Evolutionary conservation across 1,284 basidiomycete species (phyloP).

Genomic region (Pseudozyma thailandica): DNA sequence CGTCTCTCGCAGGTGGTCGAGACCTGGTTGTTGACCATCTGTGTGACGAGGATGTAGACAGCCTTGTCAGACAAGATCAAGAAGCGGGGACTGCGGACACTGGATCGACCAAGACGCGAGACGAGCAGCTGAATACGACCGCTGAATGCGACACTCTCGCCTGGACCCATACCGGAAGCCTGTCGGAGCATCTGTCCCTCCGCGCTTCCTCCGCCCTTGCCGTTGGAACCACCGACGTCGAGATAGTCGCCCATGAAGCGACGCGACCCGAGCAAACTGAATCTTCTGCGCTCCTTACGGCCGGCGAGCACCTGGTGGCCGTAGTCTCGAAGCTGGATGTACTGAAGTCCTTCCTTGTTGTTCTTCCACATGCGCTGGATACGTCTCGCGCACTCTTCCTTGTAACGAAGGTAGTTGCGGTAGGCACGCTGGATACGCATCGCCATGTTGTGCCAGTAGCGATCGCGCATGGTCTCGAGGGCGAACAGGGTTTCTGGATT

Average conservation of each 20-base stretch:
- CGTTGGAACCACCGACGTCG: conserved; percentile 77
- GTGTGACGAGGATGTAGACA: conserved; percentile 81
- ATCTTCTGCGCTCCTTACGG: conserved; percentile 91
- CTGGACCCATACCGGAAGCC: conserved; percentile 75
- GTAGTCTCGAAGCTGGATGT: conserved; percentile 88
- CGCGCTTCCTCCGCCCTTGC: conserved; percentile 73
- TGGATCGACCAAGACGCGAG: conserved; percentile 86
- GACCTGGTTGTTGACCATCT: conserved; percentile 72
- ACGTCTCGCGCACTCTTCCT: conserved; percentile 90
- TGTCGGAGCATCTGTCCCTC: conserved; percentile 82
- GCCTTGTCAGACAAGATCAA: conserved; percentile 89
- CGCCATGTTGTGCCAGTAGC: conserved; percentile 99
- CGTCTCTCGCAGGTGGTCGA: conserved; percentile 82
- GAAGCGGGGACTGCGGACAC: conserved; percentile 90
- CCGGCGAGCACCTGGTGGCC: conserved; percentile 91
- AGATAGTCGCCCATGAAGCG: conserved; percentile 98
- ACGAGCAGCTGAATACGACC: conserved; percentile 85
- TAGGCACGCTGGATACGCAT: conserved; percentile 94
- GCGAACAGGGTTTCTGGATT: conserved; percentile 99
- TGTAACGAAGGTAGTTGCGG: conserved; percentile 94
- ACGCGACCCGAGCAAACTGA: conserved; percentile 91
- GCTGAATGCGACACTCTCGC: conserved; percentile 76
- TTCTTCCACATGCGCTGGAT: conserved; percentile 99
- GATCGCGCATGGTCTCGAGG: conserved; percentile 96
- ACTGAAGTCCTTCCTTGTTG: conserved; percentile 91